Percentiles rank a stretch among this genome's conserved stretches.
Evolutionary conservation across 1,284 basidiomycete species (phyloP).

Genomic region (Ustilago hordei): DNA sequence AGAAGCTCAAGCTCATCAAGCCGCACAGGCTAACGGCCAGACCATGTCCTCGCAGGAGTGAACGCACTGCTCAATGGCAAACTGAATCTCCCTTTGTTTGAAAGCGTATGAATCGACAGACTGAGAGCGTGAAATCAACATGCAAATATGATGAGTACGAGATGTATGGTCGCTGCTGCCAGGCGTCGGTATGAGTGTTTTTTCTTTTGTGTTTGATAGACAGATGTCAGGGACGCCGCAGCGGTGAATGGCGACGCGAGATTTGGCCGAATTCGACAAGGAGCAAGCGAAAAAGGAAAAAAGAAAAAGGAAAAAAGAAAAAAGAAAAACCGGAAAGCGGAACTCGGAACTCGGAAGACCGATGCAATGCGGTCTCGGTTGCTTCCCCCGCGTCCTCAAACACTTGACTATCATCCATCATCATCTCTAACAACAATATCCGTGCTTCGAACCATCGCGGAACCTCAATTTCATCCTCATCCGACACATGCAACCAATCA

Average conservation of each 20-base stretch:
- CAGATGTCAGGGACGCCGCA: not conserved
- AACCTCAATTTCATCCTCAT: not conserved
- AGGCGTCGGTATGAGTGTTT: not conserved
- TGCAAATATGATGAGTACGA: not conserved
- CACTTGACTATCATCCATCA: slow-evolving; percentile 6
- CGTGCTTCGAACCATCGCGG: not conserved
- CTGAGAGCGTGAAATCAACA: not conserved
- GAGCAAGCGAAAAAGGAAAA: not conserved
- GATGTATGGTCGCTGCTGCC: not conserved
- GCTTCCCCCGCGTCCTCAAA: slow-evolving; percentile 28
- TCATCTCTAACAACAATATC: not conserved
- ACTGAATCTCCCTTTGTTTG: not conserved
- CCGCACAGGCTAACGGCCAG: slow-evolving; percentile 23
- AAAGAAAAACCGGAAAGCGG: slow-evolving; percentile 27
- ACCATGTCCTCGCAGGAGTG: slow-evolving; percentile 24
- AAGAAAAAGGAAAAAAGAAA: no score
- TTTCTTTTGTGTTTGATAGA: not conserved
- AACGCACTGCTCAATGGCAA: not conserved
- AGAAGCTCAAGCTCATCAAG: slow-evolving; percentile 24
- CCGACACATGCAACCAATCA: not conserved
- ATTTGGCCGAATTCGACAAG: not conserved
- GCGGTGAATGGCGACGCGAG: not conserved
- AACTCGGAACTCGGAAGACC: slow-evolving; percentile 41
- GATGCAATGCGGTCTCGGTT: slow-evolving; percentile 4
- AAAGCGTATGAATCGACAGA: not conserved